Evolutionary conservation across 805 yeast species (phyloP).

Genomic region (Ogataea henricii): DNA sequence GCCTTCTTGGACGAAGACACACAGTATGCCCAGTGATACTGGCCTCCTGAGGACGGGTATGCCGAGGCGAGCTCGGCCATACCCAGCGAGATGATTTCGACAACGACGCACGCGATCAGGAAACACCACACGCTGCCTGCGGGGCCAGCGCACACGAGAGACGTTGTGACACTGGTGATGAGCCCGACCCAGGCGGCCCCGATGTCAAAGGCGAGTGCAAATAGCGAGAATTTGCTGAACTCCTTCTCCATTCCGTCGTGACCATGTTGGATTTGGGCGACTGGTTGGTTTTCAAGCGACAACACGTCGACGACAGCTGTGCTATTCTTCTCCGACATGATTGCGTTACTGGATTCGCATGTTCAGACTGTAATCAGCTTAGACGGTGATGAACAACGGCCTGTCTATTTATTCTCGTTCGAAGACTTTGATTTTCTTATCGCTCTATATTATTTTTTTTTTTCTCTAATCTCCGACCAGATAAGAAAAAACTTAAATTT

Average conservation of each 20-base stretch:
- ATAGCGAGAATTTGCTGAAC: constrained; percentile 16
- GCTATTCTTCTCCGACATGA: constrained; percentile 4
- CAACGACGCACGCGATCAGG: constrained; percentile 47
- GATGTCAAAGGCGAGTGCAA: constrained; percentile 15
- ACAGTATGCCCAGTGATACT: constrained; percentile 35
- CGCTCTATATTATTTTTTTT: background rate
- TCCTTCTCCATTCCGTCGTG: constrained; percentile 15
- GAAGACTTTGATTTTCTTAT: background rate
- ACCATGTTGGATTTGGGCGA: constrained; percentile 6
- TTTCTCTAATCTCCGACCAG: background rate
- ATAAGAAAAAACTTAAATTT: background rate
- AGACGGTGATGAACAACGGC: background rate
- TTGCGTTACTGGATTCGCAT: too few species aligned
- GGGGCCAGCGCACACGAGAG: constrained; percentile 16
- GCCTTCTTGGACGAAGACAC: constrained; percentile 28
- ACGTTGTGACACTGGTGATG: constrained; percentile 14
- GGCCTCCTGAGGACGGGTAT: constrained; percentile 37
- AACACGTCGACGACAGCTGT: background rate
- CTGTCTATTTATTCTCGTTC: background rate
- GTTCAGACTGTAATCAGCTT: too few species aligned
- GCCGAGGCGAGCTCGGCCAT: constrained; percentile 47
- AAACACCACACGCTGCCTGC: constrained; percentile 27
- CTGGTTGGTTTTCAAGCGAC: constrained; percentile 10
- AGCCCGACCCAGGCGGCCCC: constrained; percentile 20
- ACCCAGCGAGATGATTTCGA: constrained; percentile 54